Conservation (phyloP, 805 yeast genomes). For the Phaffomyces opuntiae region DNA sequence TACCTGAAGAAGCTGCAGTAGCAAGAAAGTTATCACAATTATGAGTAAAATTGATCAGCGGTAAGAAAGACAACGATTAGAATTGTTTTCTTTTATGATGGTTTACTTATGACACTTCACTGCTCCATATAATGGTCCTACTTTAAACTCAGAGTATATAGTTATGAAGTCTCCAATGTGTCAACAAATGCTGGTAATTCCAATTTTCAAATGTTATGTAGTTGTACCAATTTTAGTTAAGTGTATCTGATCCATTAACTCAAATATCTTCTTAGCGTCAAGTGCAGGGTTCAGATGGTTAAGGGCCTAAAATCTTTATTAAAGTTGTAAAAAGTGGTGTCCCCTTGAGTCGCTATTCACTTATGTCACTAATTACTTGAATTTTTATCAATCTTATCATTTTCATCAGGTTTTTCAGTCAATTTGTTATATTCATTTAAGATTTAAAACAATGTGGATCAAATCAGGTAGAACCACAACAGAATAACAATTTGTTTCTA, state of each 20-base stretch:
- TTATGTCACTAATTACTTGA: conserved; percentile 56
- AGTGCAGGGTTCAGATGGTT: conserved; percentile 34
- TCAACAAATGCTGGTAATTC: conserved; percentile 45
- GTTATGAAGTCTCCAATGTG: conserved; percentile 55
- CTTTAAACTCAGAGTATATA: conserved; percentile 18
- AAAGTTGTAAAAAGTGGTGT: conserved; percentile 51
- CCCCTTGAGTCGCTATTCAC: conserved; percentile 60
- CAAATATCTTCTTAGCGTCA: conserved; percentile 40
- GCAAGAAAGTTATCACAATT: no score
- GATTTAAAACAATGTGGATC: conserved; percentile 60
- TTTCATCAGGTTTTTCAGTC: conserved; percentile 37
- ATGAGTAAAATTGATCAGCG: no score
- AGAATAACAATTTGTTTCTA: conserved; percentile 66
- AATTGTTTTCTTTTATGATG: no score
- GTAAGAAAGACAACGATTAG: no score
- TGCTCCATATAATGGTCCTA: conserved; percentile 59
- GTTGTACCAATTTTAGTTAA: conserved; percentile 62
- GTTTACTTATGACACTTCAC: conserved; percentile 20
- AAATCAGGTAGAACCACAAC: conserved; percentile 56
- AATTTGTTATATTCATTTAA: conserved; percentile 52
- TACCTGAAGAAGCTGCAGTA: no score
- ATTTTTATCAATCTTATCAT: conserved; percentile 50
- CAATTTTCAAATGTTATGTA: conserved; percentile 54
- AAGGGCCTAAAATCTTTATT: conserved; percentile 50
- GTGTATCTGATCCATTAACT: conserved; percentile 62